phyloP scores from a whole-genome alignment of 805 yeast species.

The Yamadazyma phyllophila region DNA sequence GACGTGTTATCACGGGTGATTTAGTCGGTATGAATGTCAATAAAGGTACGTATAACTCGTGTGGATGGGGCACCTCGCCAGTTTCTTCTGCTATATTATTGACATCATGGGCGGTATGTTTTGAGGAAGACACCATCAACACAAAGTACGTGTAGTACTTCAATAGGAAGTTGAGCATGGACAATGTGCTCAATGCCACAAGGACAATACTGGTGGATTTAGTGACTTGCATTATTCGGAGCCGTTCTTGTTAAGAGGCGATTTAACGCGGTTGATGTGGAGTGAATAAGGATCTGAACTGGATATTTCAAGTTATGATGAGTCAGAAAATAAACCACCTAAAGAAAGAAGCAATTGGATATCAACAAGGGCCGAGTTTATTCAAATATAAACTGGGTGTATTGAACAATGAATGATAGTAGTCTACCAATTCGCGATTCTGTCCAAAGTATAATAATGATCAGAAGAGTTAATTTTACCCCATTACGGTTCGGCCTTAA shows the following conservation, averaged over 20 bases:
- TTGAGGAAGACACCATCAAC: slow-evolving; percentile 29
- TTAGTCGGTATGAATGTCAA: slow-evolving; percentile 49
- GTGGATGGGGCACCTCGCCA: slow-evolving; percentile 42
- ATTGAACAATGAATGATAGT: too few species aligned
- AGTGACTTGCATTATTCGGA: slow-evolving; percentile 27
- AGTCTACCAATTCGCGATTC: background rate
- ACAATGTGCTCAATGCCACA: slow-evolving; percentile 29
- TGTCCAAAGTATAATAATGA: background rate
- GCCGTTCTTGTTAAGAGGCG: too few species aligned
- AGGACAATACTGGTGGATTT: slow-evolving; percentile 34
- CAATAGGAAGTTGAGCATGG: slow-evolving; percentile 32
- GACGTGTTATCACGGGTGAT: slow-evolving; percentile 38
- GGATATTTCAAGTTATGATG: too few species aligned
- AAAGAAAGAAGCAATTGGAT: too few species aligned
- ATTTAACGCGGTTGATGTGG: too few species aligned
- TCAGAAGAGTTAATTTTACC: background rate
- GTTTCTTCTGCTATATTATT: slow-evolving; percentile 29
- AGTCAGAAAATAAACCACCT: too few species aligned
- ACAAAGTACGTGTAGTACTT: slow-evolving; percentile 40
- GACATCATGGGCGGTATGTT: slow-evolving; percentile 21
- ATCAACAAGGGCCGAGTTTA: too few species aligned
- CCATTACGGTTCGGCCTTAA: background rate
- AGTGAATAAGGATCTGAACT: too few species aligned
- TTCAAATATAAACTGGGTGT: too few species aligned
- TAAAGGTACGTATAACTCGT: slow-evolving; percentile 47